Conservation (phyloP, 2,329 filamentous ascomycete genomes). For the Neonectria magnoliae region DNA sequence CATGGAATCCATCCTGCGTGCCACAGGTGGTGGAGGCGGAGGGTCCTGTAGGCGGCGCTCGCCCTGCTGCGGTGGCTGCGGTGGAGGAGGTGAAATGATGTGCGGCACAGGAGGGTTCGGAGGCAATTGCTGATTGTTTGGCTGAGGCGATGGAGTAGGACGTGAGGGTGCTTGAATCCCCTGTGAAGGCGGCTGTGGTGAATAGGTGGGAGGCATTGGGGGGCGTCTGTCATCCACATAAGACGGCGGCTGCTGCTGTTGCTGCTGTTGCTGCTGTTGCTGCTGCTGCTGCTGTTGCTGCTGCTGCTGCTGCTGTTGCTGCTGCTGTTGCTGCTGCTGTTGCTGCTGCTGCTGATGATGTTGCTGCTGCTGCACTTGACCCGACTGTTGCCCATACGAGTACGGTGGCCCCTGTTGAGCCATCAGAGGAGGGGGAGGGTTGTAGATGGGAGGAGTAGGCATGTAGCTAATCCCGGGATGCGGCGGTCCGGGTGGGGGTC, state of each 20-base stretch:
- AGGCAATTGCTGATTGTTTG: constrained; percentile 62
- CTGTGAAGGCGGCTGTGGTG: constrained; percentile 65
- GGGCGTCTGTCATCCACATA: constrained; percentile 82
- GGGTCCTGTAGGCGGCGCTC: constrained; percentile 60
- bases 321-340: neutral
- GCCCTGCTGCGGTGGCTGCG: constrained; percentile 50
- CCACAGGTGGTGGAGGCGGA: constrained; percentile 62
- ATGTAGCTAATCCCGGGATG: constrained; percentile 79
- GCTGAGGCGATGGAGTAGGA: constrained; percentile 68
- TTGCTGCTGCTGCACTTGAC: constrained; percentile 16
- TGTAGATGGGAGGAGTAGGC: constrained; percentile 87
- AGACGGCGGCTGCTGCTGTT: constrained; percentile 62
- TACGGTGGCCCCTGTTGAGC: constrained; percentile 30
- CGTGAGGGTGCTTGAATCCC: constrained; percentile 57
- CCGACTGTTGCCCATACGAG: constrained; percentile 1
- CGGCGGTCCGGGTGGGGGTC: constrained; percentile 60
- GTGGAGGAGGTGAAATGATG: constrained; percentile 64
- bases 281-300: constrained; percentile 2
- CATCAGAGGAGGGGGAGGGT: constrained; percentile 58
- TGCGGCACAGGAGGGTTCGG: constrained; percentile 58
- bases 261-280: neutral
- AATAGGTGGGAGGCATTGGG: constrained; percentile 74
- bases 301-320: constrained; percentile 18
- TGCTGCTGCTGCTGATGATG: neutral
- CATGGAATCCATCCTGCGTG: constrained; percentile 59